These are phyloP conservation scores for Saccharomyces pastorianus DNA, from an alignment of 1,139 yeast species.

Conservation along the genomic window DNA sequence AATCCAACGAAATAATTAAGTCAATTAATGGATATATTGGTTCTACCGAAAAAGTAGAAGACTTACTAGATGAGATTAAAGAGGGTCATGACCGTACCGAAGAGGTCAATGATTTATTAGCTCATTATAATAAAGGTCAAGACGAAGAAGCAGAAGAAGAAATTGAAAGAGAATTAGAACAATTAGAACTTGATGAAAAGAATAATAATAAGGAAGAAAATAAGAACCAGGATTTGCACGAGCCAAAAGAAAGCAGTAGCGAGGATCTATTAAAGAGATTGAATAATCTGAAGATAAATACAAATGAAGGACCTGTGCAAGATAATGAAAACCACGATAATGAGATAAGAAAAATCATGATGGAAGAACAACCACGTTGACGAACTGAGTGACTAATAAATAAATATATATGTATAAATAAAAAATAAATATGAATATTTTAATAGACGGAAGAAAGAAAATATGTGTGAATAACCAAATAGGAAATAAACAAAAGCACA, in stretches of 20 bases:
- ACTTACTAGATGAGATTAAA: slow-evolving; percentile 37
- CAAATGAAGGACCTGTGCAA: not conserved
- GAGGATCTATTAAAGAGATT: not conserved
- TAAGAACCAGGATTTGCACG: not conserved
- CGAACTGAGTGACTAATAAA: not conserved
- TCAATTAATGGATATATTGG: slow-evolving; percentile 31
- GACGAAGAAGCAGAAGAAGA: slow-evolving; percentile 37
- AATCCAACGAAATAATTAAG: slow-evolving; percentile 32
- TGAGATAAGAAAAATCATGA: not conserved
- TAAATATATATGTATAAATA: not conserved
- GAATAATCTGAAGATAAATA: not conserved
- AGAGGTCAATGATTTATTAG: slow-evolving; percentile 35
- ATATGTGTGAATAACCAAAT: too few species aligned
- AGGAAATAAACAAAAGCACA: too few species aligned
- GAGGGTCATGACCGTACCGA: slow-evolving; percentile 35
- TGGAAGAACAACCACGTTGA: not conserved
- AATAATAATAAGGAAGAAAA: not conserved
- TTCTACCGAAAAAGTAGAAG: slow-evolving; percentile 35
- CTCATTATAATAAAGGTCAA: slow-evolving; percentile 11
- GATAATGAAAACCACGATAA: not conserved
- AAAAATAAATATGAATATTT: not conserved
- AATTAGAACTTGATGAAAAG: slow-evolving; percentile 4
- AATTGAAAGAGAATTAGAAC: slow-evolving; percentile 17
- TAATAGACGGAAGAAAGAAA: too few species aligned
- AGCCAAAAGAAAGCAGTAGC: not conserved